Conservation (phyloP, 306 rosid species). For the Inga laurina region DNA sequence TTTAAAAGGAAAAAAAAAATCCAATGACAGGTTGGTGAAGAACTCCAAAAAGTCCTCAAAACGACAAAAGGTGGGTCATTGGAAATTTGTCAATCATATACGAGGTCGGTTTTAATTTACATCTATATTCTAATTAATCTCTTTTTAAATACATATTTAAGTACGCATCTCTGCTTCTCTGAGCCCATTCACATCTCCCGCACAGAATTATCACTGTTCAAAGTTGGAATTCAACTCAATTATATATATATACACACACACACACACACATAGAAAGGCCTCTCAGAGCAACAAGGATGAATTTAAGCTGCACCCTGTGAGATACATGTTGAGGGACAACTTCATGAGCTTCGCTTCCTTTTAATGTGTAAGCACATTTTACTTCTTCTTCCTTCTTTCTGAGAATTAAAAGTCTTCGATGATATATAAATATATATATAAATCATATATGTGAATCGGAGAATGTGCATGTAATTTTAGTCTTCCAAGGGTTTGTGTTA, state of each 20-base stretch:
- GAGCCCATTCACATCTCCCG: constrained; percentile 39
- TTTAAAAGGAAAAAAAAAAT: not conserved
- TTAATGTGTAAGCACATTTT: constrained; percentile 40
- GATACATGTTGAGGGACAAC: not conserved
- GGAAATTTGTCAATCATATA: constrained; percentile 36
- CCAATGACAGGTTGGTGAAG: constrained; percentile 66
- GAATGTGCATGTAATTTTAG: not conserved
- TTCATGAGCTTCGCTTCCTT: constrained; percentile 16
- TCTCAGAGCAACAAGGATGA: constrained; percentile 34
- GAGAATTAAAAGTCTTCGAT: not conserved
- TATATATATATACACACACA: not conserved
- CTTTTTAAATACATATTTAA: not conserved
- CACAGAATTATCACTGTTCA: constrained; percentile 40
- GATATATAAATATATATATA: not conserved
- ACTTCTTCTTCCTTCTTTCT: not conserved
- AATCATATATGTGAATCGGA: not conserved
- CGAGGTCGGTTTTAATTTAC: not conserved
- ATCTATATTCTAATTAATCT: constrained; percentile 1
- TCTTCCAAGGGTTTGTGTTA: not conserved
- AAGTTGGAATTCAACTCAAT: constrained; percentile 11
- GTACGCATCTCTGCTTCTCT: constrained; percentile 16
- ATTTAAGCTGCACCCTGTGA: constrained; percentile 14
- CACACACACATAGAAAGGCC: not conserved
- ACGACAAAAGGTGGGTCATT: constrained; percentile 45
- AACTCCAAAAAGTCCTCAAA: constrained; percentile 68